Percentiles rank a stretch among this genome's conserved stretches.
These are phyloP conservation scores for Tardiomyces digboiensis DNA, from an alignment of 1,139 yeast genomes.

Conservation along the genomic window DNA sequence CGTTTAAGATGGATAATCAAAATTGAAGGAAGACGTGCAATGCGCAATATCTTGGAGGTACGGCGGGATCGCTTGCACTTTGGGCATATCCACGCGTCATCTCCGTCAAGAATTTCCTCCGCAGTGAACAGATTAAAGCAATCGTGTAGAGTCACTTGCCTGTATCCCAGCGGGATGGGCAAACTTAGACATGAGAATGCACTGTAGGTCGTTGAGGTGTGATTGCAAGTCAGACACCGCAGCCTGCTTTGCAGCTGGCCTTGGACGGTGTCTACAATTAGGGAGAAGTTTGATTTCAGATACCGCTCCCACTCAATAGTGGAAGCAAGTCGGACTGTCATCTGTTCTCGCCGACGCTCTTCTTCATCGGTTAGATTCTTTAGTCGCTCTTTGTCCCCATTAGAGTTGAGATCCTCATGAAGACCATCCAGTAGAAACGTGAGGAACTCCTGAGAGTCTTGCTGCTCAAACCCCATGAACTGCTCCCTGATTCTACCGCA, in stretches of 20 bases:
- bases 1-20: conserved; percentile 73
- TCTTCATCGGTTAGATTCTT: conserved; percentile 63
- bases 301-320: conserved; percentile 95
- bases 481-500: conserved; percentile 62
- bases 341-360: conserved; percentile 60
- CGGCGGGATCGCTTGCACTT: conserved; percentile 57
- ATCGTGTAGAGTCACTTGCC: conserved; percentile 40
- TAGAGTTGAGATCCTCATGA: conserved; percentile 81
- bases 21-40: conserved; percentile 64
- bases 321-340: conserved; percentile 79
- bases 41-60: conserved; percentile 58
- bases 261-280: conserved; percentile 78
- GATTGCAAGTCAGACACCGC: conserved; percentile 63
- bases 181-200: conserved; percentile 68
- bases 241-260: conserved; percentile 84
- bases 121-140: conserved; percentile 66
- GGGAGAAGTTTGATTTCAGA: conserved; percentile 73
- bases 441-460: conserved; percentile 88
- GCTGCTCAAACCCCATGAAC: conserved; percentile 75
- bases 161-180: conserved; percentile 48
- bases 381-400: conserved; percentile 43
- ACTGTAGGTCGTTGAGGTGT: conserved; percentile 82
- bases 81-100: conserved; percentile 89
- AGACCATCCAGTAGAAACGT: conserved; percentile 76
- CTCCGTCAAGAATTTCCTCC: conserved; percentile 61